A percentile compares a stretch with the other conserved stretches of the same genome.
Evolutionary conservation across 306 rosid species (phyloP).

Genomic region (Hippophae gyantsensis): DNA sequence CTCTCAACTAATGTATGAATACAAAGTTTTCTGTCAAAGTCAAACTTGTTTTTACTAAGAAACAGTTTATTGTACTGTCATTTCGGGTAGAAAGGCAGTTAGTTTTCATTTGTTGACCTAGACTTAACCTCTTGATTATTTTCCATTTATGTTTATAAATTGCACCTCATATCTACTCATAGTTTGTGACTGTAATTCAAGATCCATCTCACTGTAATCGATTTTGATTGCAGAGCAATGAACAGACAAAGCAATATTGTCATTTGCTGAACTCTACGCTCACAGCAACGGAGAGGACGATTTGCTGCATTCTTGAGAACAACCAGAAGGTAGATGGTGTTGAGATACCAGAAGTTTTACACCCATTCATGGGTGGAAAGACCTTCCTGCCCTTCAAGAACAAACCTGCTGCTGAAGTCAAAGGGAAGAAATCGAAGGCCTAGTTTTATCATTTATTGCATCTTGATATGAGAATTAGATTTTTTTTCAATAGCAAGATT

Average conservation of each 20-base stretch:
- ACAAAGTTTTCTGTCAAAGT: too few species aligned
- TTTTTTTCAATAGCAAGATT: too few species aligned
- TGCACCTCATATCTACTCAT: too few species aligned
- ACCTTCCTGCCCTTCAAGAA: constrained; percentile 70
- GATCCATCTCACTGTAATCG: too few species aligned
- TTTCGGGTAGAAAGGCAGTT: too few species aligned
- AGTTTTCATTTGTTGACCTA: too few species aligned
- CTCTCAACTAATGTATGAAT: too few species aligned
- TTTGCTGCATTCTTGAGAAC: constrained; percentile 93
- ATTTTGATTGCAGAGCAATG: constrained; percentile 51
- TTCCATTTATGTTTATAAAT: too few species aligned
- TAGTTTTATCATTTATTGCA: constrained; percentile 34
- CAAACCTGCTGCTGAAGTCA: constrained; percentile 51
- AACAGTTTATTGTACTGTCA: too few species aligned
- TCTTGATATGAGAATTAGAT: constrained; percentile 8
- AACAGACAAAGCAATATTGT: constrained; percentile 68
- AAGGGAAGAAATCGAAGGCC: constrained; percentile 98
- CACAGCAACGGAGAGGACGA: constrained; percentile 92
- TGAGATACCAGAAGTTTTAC: constrained; percentile 66
- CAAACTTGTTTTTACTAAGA: too few species aligned
- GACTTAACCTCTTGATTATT: too few species aligned
- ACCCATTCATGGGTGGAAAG: constrained; percentile 69
- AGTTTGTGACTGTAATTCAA: too few species aligned
- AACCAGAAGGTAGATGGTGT: constrained; percentile 86
- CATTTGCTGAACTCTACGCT: constrained; percentile 95